phyloP scores from a whole-genome alignment of 2,329 filamentous ascomycete genomes.

The Laburnicola sp. region DNA sequence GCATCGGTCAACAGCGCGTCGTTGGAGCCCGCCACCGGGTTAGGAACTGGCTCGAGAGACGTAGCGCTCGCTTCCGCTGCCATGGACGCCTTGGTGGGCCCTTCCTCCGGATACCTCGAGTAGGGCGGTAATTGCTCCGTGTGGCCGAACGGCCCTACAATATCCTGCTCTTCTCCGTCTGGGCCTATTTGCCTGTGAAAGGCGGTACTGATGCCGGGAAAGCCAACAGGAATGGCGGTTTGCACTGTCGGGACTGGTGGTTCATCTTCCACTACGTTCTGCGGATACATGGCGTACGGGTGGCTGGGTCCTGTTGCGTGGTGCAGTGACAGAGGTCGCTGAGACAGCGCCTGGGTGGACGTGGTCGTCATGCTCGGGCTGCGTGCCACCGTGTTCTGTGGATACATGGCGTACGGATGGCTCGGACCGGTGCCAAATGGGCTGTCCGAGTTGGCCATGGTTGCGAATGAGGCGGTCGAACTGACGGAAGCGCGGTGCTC shows the following conservation, averaged over 20 bases:
- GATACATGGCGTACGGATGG: slow-evolving; percentile 83
- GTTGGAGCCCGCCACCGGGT: slow-evolving; percentile 24
- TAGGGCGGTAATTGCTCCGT: slow-evolving; percentile 91
- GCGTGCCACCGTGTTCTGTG: slow-evolving; percentile 63
- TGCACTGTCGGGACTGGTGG: slow-evolving; percentile 46
- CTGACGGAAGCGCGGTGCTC: slow-evolving; percentile 44
- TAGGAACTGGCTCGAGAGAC: slow-evolving; percentile 27
- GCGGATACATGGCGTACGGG: slow-evolving; percentile 83
- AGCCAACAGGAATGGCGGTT: slow-evolving; percentile 68
- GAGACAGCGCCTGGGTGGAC: slow-evolving; percentile 64
- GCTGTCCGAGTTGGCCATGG: slow-evolving; percentile 55
- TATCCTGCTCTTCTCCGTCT: slow-evolving; percentile 83
- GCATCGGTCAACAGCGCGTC: slow-evolving; percentile 23
- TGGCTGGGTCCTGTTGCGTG: slow-evolving; percentile 66
- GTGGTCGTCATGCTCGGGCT: slow-evolving; percentile 71
- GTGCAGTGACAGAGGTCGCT: slow-evolving; percentile 61
- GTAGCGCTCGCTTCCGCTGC: slow-evolving; percentile 41
- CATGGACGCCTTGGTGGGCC: slow-evolving; percentile 60
- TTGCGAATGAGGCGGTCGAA: slow-evolving; percentile 48
- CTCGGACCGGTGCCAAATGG: slow-evolving; percentile 76
- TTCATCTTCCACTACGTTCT: slow-evolving; percentile 66
- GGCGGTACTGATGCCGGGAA: slow-evolving; percentile 65
- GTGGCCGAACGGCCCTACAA: slow-evolving; percentile 86
- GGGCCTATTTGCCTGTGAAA: slow-evolving; percentile 76
- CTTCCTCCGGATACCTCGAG: slow-evolving; percentile 81